Percentiles rank a stretch among this genome's conserved stretches.
phyloP scores from a whole-genome alignment of 2,329 filamentous ascomycete genomes.

The Exophiala spinifera region DNA sequence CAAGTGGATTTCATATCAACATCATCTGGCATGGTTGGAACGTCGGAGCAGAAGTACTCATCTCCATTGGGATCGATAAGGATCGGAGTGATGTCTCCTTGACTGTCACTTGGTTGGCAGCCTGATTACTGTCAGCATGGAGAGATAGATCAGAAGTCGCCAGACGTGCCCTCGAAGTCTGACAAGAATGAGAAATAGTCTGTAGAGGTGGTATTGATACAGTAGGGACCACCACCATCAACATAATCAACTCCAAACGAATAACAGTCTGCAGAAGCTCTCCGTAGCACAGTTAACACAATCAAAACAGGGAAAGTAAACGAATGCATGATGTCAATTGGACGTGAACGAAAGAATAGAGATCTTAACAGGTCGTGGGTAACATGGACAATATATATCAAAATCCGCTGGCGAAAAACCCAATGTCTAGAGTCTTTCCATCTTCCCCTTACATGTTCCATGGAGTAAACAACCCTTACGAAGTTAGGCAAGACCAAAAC shows the following conservation, averaged over 20 bases:
- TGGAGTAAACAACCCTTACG: too few species aligned
- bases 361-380: background rate
- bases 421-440: background rate
- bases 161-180: slow-evolving; percentile 20
- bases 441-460: too few species aligned
- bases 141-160: background rate
- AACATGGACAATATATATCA: slow-evolving; percentile 8
- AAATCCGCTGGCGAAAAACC: background rate
- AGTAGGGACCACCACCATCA: slow-evolving; percentile 26
- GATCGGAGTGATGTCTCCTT: slow-evolving; percentile 24
- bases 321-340: slow-evolving; percentile 15
- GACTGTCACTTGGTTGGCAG: slow-evolving; percentile 20
- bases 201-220: slow-evolving; percentile 24
- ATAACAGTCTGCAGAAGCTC: slow-evolving; percentile 17
- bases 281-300: slow-evolving; percentile 11
- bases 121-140: slow-evolving; percentile 12
- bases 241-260: slow-evolving; percentile 27
- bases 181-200: slow-evolving; percentile 27
- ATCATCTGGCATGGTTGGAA: slow-evolving; percentile 22
- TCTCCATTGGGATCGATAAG: slow-evolving; percentile 25
- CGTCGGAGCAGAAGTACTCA: slow-evolving; percentile 28
- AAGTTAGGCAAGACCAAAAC: background rate
- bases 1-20: slow-evolving; percentile 24
- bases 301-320: background rate
- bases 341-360: background rate